Evolutionary conservation across 164 flowering plant genomes (phyloP), one percentile per base, ranked within the genome.

Genomic region (Litsea cubeba): DNA sequence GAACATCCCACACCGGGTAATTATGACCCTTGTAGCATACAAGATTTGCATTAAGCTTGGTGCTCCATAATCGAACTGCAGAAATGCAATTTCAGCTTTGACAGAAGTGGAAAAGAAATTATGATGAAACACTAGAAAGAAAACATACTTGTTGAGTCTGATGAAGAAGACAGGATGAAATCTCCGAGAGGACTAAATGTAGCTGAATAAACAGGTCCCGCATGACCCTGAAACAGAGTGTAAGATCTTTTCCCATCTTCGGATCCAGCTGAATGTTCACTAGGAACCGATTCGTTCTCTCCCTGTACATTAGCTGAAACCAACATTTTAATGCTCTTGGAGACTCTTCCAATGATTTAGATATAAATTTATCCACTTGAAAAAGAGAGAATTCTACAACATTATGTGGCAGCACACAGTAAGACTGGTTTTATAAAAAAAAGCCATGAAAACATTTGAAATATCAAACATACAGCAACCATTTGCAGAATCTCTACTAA

Each of bases 1-100:
- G 92, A 46, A 92, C 99, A 88, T 94, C 99, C 98, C 98, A 96
- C 12, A 96, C 97, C 69, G 97, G 98, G 75, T 90, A 96, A 80
- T 94, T 96, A 74, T 96, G 99, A 75, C 99, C 99, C 88, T 96
- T 94, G 88, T 94, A 92, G 83, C 99, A 96, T 51, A 96, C 97
- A 84, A 94, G 96, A 85, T 92, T 96, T 40, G 98, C 96, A 81
- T 94, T 92, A 69, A 94, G 86, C 76, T 91, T 90, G 51, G 91
- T 92, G 85, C 96, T 96, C 98, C 99, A 94, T 67, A 96, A 83
- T 46, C 99, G 84, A 78, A 96, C 99, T 92, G 92, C 84, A 85
- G 72, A 1, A 76, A 8, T 76, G 35, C 63, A 75, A 75, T 63
- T 49, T 62, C 23, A n/a, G 62, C 68, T 54, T 62, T 49, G 22